Conservation (phyloP, 345 rosid species). For the Psidium guajava region DNA sequence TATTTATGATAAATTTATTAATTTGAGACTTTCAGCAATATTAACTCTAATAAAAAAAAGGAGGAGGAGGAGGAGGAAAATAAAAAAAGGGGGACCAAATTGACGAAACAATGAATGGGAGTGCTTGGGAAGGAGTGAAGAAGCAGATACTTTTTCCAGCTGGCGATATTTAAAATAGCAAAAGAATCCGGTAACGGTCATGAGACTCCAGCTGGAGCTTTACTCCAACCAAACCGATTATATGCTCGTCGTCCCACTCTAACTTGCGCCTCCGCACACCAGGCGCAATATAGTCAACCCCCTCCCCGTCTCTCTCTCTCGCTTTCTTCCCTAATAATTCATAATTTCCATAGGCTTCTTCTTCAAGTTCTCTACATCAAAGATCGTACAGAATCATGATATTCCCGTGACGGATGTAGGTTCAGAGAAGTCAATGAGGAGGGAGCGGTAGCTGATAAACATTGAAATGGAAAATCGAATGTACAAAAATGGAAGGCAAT, state of each 20-base stretch:
- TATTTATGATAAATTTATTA: too few relatives aligned
- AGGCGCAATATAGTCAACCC: background rate
- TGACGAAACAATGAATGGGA: background rate
- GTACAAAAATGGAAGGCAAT: conserved; percentile 3
- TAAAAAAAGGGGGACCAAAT: background rate
- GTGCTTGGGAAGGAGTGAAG: background rate
- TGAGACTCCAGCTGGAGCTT: conserved; percentile 76
- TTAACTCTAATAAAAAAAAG: background rate
- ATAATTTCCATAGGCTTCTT: background rate
- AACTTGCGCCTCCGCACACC: conserved; percentile 2
- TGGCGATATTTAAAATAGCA: conserved; percentile 22
- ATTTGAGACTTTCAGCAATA: too few relatives aligned
- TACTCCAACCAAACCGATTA: conserved; percentile 17
- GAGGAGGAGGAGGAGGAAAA: background rate
- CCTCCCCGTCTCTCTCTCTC: too few relatives aligned
- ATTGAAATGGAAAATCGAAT: background rate
- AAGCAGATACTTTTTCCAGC: conserved; percentile 19
- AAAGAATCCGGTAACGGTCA: conserved; percentile 34
- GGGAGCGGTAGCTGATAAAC: background rate
- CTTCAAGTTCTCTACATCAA: background rate
- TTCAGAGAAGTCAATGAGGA: background rate
- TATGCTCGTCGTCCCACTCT: conserved; percentile 10
- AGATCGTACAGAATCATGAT: background rate
- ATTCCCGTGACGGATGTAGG: background rate
- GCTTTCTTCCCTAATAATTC: background rate